Percentiles rank a stretch among this genome's conserved stretches.
Conservation (phyloP, 305 asterid genomes). For the Fraxinus albicans region DNA sequence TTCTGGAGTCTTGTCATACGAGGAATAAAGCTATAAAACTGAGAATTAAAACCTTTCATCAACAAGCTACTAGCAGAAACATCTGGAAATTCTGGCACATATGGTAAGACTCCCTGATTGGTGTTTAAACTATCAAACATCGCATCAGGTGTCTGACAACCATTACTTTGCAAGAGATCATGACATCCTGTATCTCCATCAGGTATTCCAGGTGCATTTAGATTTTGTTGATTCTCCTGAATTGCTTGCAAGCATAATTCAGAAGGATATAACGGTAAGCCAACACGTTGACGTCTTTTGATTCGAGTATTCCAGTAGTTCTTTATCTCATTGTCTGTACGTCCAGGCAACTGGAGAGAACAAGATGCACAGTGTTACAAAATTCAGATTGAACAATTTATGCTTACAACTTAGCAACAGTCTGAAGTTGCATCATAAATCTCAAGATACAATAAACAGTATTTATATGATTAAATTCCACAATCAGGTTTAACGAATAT, state of each 20-base stretch:
- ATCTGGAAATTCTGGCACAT: constrained; percentile 33
- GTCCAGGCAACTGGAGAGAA: constrained; percentile 58
- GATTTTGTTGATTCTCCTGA: constrained; percentile 38
- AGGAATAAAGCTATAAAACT: constrained; percentile 37
- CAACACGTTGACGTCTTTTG: constrained; percentile 71
- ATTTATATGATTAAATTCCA: background rate
- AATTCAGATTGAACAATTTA: background rate
- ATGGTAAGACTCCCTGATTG: constrained; percentile 18
- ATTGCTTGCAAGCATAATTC: constrained; percentile 39
- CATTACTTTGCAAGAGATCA: constrained; percentile 39
- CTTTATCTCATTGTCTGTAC: constrained; percentile 72
- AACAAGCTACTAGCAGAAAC: constrained; percentile 30
- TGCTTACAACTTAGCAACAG: background rate
- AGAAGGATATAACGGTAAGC: constrained; percentile 65
- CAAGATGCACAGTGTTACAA: constrained; percentile 1
- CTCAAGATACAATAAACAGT: constrained; percentile 6
- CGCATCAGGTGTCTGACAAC: constrained; percentile 39
- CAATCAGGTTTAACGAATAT: background rate
- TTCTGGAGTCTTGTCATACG: constrained; percentile 33
- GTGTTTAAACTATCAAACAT: constrained; percentile 43
- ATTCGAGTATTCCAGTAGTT: constrained; percentile 69
- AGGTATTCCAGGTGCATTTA: constrained; percentile 33
- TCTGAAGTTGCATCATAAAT: background rate
- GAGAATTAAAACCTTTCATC: constrained; percentile 37
- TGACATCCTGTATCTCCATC: constrained; percentile 40